Evolutionary conservation across 805 yeast species (phyloP).

Genomic region (Pichia manshurica): DNA sequence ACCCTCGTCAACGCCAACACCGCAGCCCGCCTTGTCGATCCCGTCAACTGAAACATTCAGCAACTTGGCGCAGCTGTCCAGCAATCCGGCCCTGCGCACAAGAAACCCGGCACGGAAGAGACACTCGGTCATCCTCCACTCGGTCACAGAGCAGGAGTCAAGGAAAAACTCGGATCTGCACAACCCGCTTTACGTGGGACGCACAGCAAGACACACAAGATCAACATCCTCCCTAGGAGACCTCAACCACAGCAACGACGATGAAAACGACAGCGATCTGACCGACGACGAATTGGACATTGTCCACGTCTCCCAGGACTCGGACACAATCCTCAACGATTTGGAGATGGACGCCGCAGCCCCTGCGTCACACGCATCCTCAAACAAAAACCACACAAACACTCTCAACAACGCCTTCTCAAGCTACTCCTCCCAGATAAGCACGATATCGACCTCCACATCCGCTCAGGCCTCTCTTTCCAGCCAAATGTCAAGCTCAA

Average conservation of each 20-base stretch:
- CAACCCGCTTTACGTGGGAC: too few relatives aligned
- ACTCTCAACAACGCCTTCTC: neutral
- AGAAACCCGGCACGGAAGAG: slow-evolving; percentile 4
- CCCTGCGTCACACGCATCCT: too few relatives aligned
- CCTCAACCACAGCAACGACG: neutral
- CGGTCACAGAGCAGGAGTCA: neutral
- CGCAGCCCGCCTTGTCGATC: neutral
- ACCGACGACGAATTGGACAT: neutral
- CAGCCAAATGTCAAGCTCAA: neutral
- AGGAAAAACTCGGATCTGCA: neutral
- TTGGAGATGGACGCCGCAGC: neutral
- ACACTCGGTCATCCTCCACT: slow-evolving; percentile 4
- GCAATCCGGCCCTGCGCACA: neutral
- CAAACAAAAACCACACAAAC: neutral
- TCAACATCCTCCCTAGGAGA: neutral
- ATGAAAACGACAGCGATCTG: neutral
- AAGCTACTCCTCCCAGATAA: neutral
- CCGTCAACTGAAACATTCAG: slow-evolving; percentile 2
- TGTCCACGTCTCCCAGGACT: neutral
- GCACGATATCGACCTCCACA: neutral
- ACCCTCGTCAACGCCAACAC: neutral
- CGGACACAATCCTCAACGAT: neutral
- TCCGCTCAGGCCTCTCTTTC: neutral
- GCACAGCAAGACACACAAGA: neutral
- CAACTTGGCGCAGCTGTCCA: neutral